These are phyloP conservation scores for Beauveria sp. DNA, from an alignment of 2,329 filamentous ascomycete genomes.

Conservation along the genomic window DNA sequence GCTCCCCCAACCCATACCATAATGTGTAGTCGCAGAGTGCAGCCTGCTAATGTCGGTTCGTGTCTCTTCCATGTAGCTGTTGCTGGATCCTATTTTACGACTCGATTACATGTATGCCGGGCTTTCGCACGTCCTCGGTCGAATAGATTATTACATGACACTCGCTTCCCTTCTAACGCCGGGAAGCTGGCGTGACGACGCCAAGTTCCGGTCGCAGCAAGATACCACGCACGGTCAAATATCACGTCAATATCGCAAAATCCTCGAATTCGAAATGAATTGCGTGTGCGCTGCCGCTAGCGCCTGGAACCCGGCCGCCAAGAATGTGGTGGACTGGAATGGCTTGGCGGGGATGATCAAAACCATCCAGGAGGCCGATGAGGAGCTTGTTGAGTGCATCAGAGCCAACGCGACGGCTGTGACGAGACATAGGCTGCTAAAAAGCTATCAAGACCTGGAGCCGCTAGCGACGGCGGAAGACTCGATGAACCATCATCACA, in stretches of 20 bases:
- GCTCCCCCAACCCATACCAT: not conserved
- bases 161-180: slow-evolving; percentile 21
- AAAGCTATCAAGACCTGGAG: slow-evolving; percentile 5
- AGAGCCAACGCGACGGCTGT: slow-evolving; percentile 2
- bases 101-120: slow-evolving; percentile 23
- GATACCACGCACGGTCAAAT: slow-evolving; percentile 18
- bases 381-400: slow-evolving; percentile 18
- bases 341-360: slow-evolving; percentile 21
- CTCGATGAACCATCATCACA: slow-evolving; percentile 4
- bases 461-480: not conserved
- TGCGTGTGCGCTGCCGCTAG: slow-evolving; percentile 30
- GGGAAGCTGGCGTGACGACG: slow-evolving; percentile 17
- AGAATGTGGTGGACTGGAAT: slow-evolving; percentile 29
- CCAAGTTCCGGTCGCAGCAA: slow-evolving; percentile 18
- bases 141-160: slow-evolving; percentile 29
- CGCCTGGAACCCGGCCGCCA: slow-evolving; percentile 28
- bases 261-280: slow-evolving; percentile 33
- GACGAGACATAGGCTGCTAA: not conserved
- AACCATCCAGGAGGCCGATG: slow-evolving; percentile 22
- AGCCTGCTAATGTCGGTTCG: not conserved
- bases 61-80: slow-evolving; percentile 18
- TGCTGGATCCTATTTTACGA: slow-evolving; percentile 28
- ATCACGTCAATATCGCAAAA: slow-evolving; percentile 22
- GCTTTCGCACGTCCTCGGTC: slow-evolving; percentile 24
- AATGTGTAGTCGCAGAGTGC: not conserved